phyloP scores from a whole-genome alignment of 108 stramenopile species.

The Skeletonema grethae region DNA sequence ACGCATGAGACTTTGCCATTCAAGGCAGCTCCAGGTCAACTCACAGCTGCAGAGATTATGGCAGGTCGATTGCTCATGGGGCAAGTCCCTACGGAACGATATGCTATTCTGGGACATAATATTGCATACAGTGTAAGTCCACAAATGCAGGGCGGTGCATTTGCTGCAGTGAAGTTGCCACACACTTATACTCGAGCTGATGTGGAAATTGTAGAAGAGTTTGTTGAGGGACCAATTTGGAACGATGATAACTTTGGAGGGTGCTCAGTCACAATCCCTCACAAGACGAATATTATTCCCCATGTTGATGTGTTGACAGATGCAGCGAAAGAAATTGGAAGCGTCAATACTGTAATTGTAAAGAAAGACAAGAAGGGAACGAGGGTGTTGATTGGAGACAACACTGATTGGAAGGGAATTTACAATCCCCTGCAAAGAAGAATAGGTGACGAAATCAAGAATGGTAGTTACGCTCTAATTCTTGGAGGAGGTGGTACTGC shows the following conservation, averaged over 20 bases:
- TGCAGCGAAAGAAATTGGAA: constrained; percentile 94
- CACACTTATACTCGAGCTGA: constrained; percentile 87
- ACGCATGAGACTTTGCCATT: constrained; percentile 91
- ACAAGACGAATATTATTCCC: constrained; percentile 94
- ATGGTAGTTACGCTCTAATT: constrained; percentile 70
- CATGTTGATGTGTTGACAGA: constrained; percentile 92
- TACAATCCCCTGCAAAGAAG: constrained; percentile 83
- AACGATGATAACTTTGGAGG: constrained; percentile 87
- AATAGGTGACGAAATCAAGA: constrained; percentile 51
- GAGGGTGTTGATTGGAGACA: constrained; percentile 89
- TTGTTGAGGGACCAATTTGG: constrained; percentile 83
- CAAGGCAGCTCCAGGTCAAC: constrained; percentile 97
- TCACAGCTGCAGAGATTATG: constrained; percentile 94
- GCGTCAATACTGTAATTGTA: constrained; percentile 95
- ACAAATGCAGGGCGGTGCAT: constrained; percentile 95
- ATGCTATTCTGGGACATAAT: constrained; percentile 92
- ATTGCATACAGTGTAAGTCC: constrained; percentile 96
- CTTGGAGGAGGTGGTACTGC: constrained; percentile 98
- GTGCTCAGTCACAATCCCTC: constrained; percentile 96
- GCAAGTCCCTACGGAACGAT: constrained; percentile 68
- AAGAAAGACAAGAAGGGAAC: constrained; percentile 61
- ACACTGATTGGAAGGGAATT: constrained; percentile 99
- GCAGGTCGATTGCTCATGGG: constrained; percentile 79
- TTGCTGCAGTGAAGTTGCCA: constrained; percentile 80
- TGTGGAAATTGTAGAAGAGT: constrained; percentile 80